phyloP scores from a whole-genome alignment of 1,139 yeast species.

The Hanseniaspora uvarum region DNA sequence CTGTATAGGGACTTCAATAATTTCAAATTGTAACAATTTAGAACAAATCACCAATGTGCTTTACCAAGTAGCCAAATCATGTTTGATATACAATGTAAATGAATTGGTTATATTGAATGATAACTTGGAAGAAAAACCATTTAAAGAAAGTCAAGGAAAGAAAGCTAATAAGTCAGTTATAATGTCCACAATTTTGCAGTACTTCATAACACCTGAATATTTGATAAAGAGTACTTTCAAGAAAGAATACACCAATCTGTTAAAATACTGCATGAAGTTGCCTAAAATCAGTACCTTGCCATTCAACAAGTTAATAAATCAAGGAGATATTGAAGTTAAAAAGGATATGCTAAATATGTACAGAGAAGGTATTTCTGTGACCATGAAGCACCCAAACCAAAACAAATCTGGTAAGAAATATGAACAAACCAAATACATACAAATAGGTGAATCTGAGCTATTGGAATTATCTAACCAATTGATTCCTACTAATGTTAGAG shows the following conservation, averaged over 20 bases:
- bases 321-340: constrained; percentile 21
- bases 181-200: constrained; percentile 66
- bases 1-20: constrained; percentile 57
- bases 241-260: constrained; percentile 37
- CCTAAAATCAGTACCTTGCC: constrained; percentile 70
- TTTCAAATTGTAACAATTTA: constrained; percentile 51
- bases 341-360: constrained; percentile 27
- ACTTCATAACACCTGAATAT: constrained; percentile 78
- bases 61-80: constrained; percentile 70
- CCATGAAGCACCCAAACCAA: constrained; percentile 40
- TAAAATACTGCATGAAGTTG: constrained; percentile 55
- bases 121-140: constrained; percentile 3
- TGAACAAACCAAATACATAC: constrained; percentile 58
- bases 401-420: constrained; percentile 36
- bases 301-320: constrained; percentile 43
- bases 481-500: constrained; percentile 70
- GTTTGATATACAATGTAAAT: constrained; percentile 55
- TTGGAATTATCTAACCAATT: constrained; percentile 50
- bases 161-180: constrained; percentile 38
- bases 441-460: constrained; percentile 53
- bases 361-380: constrained; percentile 64
- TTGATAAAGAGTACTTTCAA: constrained; percentile 56
- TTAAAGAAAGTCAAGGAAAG: constrained; percentile 17
- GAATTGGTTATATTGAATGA: constrained; percentile 61
- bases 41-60: constrained; percentile 65